Evolutionary conservation across 768 basidiomycete species (phyloP), one percentile per base, ranked within the genome.

Genomic region (Cubamyces sp.): DNA sequence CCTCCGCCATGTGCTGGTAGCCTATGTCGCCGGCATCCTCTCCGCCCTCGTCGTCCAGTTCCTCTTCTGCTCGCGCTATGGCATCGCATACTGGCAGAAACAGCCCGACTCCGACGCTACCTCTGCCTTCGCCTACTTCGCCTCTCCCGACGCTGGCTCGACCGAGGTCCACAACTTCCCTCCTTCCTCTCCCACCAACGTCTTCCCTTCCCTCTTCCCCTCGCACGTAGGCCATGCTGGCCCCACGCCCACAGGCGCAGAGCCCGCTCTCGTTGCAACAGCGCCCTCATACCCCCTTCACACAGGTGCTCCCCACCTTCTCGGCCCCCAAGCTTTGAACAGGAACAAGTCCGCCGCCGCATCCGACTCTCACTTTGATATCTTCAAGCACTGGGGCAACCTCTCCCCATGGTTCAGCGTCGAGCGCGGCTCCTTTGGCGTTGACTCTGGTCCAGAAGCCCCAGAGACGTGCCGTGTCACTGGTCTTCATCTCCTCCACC

Each of bases 361-460:
- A 16, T 39, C 57, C 28, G 50, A 65, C 18, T 60, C 21, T 60
- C 60, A 77, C 11, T 93, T 91, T 66, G 83, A 88, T 69, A 68
- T 94, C 46, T 85, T 93, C 74, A 83, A 80, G 71, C 82, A 84
- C 45, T 94, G 92, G 92, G 92, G 92, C 0, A 94, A 93, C 69
- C 73, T 92, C 43, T 88, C 88, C 1, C 92, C 92, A 12, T 94
- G 92, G 92, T 94, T 88, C 72, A 91, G 87, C 65, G 86, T 91
- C 19, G 78, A 79, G 18, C 78, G 76, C 45, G 82, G 79, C 14
- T 77, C 82, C 1, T 94, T 92, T 74, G 92, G 92, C 0, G 64
- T 93, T 11, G 83, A 92, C 66, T 87, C 91, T 0, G 80, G 81
- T 5, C 86, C 91, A 0, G 87, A 85, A 40, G 79, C 85, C 1